These are phyloP conservation scores for Dictyostelium discoideum DNA, from an alignment of 78 protist species.

Conservation along the genomic window DNA sequence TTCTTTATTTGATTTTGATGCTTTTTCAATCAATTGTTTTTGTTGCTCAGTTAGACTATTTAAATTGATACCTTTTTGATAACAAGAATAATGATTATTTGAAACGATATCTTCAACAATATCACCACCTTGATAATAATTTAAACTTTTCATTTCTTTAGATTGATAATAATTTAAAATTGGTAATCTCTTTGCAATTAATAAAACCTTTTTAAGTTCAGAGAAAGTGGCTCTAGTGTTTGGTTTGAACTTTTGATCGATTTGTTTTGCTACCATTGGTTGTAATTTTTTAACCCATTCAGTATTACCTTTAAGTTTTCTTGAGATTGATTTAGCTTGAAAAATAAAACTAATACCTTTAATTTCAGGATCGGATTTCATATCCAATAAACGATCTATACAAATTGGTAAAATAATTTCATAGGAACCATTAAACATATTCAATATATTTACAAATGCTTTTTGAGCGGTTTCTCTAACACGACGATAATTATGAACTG, in stretches of 20 bases:
- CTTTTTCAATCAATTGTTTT: not conserved
- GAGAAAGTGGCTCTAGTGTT: not conserved
- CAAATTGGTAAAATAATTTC: not conserved
- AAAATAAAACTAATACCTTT: constrained; percentile 16
- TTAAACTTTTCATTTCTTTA: not conserved
- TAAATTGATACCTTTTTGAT: not conserved
- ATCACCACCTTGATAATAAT: not conserved
- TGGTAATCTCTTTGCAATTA: not conserved
- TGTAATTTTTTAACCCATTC: not conserved
- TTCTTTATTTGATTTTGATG: not conserved
- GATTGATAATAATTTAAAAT: not conserved
- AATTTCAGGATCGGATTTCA: constrained; percentile 15
- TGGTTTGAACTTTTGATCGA: constrained; percentile 33
- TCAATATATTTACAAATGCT: not conserved
- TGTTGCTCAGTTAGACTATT: not conserved
- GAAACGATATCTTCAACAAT: not conserved
- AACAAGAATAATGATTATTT: too few relatives aligned
- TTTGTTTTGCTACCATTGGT: not conserved
- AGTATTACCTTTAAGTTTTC: constrained; percentile 5
- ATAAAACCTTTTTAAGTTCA: constrained; percentile 5
- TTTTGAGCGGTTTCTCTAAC: constrained; percentile 34
- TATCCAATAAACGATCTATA: not conserved
- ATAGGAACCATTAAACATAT: not conserved
- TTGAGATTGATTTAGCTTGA: not conserved
- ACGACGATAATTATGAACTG: constrained; percentile 20